These are phyloP conservation scores for Prunus persica DNA, from an alignment of 306 rosid genomes.

Conservation along the genomic window DNA sequence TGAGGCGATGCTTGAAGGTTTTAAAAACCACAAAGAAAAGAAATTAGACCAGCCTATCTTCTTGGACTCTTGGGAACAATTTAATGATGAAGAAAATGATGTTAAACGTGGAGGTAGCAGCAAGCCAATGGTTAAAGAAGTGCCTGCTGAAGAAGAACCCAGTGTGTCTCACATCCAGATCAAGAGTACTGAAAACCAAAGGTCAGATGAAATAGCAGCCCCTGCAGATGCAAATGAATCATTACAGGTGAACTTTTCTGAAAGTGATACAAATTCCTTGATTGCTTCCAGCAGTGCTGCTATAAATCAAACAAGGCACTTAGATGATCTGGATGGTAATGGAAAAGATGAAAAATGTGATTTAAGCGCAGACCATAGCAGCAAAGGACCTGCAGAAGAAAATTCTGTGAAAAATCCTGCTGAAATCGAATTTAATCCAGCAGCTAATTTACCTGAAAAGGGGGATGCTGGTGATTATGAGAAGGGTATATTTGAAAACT, in stretches of 20 bases:
- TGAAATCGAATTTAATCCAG: background rate
- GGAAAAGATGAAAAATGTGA: conserved; percentile 30
- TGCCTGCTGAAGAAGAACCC: conserved; percentile 31
- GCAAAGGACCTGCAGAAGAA: conserved; percentile 31
- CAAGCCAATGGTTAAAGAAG: conserved; percentile 28
- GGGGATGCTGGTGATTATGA: conserved; percentile 13
- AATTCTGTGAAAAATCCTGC: background rate
- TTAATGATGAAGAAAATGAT: conserved; percentile 30
- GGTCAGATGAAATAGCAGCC: conserved; percentile 29
- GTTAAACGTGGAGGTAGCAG: conserved; percentile 11
- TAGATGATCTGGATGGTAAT: conserved; percentile 13
- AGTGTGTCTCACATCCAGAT: conserved; percentile 30
- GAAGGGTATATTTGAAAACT: conserved; percentile 24
- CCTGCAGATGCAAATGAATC: conserved; percentile 24
- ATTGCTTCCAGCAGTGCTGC: conserved; percentile 27
- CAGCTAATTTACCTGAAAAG: background rate
- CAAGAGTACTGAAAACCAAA: conserved; percentile 25
- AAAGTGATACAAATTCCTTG: conserved; percentile 21
- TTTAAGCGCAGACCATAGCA: conserved; percentile 22
- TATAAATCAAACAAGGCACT: conserved; percentile 22
- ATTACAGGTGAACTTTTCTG: conserved; percentile 16
- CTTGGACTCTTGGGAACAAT: conserved; percentile 23
- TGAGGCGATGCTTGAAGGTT: conserved; percentile 35
- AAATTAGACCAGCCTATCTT: conserved; percentile 26
- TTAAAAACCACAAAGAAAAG: conserved; percentile 28